Evolutionary conservation across 257 asterid species (phyloP), one percentile per base, ranked within the genome.

Genomic region (Plantago elongata): DNA sequence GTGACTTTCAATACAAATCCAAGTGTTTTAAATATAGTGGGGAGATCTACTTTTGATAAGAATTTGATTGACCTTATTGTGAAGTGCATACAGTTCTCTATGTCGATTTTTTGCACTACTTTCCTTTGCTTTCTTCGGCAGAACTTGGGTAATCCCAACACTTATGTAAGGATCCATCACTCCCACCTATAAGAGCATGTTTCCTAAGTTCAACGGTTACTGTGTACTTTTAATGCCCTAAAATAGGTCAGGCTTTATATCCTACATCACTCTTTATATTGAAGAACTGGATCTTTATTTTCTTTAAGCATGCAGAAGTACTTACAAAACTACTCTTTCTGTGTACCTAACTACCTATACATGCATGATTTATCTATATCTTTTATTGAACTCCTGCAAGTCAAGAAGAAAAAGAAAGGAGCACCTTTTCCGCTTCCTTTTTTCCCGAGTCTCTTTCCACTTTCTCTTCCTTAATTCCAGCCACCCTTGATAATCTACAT

Each of bases 391-490:
- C 62, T 57, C 47, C 62, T 9, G 13, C 10, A 13, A 40, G 13
- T 13, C 54, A 5, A 15, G 27, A 49, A 10, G 9, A 49, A 4
- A 12, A 47, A 43, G 46, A 45, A 46, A 64, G 16, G 16, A 69
- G 56, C 78, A 92, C 99, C 97, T 82, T 65, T 78, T 91, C n/a
- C 99, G 86, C 71, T 93, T 93, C 74, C 95, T 87, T 60, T 74
- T 82, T 54, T 93, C 95, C 45, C 89, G 82, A 64, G 79, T 73
- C 70, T 83, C 89, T 78, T 79, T 85, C 97, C 97, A 93, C 81
- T 87, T 93, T 72, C 99, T 81, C 89, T 93, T 93, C 80, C 78
- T 89, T 63, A 75, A 72, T 69, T 93, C 89, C 71, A 93, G 84
- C 99, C 99, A 93, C 70, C 96, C 99, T 65, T 78, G 86, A 83